A percentile compares a stretch with the other conserved stretches of the same genome.
These are phyloP conservation scores for Leishmania arabica DNA, from an alignment of 208 protist species.

Conservation along the genomic window DNA sequence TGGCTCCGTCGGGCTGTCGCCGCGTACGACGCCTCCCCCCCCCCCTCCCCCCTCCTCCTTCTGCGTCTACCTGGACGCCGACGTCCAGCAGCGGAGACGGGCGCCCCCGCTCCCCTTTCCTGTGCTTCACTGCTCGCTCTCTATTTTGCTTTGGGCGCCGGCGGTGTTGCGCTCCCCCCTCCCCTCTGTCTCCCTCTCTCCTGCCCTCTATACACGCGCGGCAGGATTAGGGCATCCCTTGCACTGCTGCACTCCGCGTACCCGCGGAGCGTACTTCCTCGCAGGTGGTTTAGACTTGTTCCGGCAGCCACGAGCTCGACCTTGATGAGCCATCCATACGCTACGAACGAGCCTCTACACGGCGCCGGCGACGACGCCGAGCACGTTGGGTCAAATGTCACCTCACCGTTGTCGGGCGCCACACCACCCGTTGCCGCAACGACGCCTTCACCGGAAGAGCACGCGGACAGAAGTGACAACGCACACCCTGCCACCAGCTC, in stretches of 20 bases:
- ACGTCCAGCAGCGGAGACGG: neutral
- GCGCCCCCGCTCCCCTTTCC: neutral
- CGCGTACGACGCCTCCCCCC: too few species aligned
- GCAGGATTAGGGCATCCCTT: too few species aligned
- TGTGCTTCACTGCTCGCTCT: too few species aligned
- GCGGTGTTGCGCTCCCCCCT: too few species aligned
- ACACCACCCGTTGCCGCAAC: neutral
- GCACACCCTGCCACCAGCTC: neutral
- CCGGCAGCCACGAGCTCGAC: neutral
- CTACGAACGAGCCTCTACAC: neutral
- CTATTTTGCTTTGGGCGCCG: too few species aligned
- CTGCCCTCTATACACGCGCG: too few species aligned
- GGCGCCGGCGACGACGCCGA: neutral
- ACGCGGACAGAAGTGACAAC: neutral
- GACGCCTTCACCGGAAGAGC: neutral
- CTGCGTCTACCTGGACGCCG: neutral
- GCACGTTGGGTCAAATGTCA: neutral
- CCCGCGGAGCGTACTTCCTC: neutral
- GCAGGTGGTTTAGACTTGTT: neutral
- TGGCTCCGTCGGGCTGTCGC: neutral
- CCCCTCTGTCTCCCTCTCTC: too few species aligned
- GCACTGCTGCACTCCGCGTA: too few species aligned
- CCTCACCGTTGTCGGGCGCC: neutral
- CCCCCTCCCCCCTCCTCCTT: too few species aligned
- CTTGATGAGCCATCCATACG: constrained; percentile 13